Conservation (phyloP, 2,329 filamentous ascomycete species). For the Aulographum hederae region DNA sequence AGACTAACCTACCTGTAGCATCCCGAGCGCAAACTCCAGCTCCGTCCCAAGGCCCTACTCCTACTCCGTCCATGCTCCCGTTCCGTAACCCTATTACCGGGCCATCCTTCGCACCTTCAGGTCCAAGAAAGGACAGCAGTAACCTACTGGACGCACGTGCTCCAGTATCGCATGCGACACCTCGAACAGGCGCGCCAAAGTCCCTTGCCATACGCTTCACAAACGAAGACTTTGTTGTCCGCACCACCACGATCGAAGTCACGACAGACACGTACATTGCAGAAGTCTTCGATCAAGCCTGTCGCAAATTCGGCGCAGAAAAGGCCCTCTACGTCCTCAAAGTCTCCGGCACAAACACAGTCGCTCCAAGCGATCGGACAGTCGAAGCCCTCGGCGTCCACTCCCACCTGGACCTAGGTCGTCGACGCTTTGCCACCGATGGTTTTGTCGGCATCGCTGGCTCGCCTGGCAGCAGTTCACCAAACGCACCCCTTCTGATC, state of each 20-base stretch:
- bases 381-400: slow-evolving; percentile 63
- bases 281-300: slow-evolving; percentile 63
- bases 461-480: slow-evolving; percentile 51
- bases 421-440: slow-evolving; percentile 53
- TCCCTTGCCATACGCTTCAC: slow-evolving; percentile 55
- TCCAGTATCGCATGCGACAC: slow-evolving; percentile 24
- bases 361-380: slow-evolving; percentile 59
- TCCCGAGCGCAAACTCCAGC: slow-evolving; percentile 12
- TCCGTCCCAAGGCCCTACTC: slow-evolving; percentile 9
- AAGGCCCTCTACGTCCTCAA: slow-evolving; percentile 66
- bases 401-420: slow-evolving; percentile 55
- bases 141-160: slow-evolving; percentile 24
- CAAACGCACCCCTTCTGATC: slow-evolving; percentile 45
- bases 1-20: too few species aligned
- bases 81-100: slow-evolving; percentile 32
- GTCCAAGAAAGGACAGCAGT: slow-evolving; percentile 26
- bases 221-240: slow-evolving; percentile 49
- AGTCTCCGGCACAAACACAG: slow-evolving; percentile 53
- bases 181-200: slow-evolving; percentile 49
- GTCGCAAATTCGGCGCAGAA: slow-evolving; percentile 59
- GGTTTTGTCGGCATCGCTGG: slow-evolving; percentile 50
- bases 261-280: slow-evolving; percentile 71
- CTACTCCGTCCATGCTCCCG: slow-evolving; percentile 7
- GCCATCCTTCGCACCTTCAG: slow-evolving; percentile 27
- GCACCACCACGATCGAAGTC: slow-evolving; percentile 54